phyloP scores from a whole-genome alignment of 805 yeast genomes.

The Brettanomyces anomalus region DNA sequence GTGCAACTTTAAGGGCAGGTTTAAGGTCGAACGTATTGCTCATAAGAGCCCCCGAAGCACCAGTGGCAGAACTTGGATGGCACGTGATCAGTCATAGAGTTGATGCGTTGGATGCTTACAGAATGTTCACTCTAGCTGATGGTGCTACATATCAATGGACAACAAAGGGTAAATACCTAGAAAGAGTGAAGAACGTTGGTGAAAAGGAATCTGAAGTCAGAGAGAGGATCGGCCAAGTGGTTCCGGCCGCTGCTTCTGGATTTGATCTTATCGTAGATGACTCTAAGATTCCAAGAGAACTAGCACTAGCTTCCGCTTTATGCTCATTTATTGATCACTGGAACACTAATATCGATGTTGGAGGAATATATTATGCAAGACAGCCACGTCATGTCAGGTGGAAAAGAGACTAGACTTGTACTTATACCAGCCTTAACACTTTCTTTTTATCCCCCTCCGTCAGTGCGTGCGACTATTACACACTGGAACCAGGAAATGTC shows the following conservation, averaged over 20 bases:
- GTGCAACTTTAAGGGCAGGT: constrained; percentile 53
- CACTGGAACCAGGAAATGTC: too few relatives aligned
- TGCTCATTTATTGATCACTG: constrained; percentile 59
- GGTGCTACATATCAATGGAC: constrained; percentile 63
- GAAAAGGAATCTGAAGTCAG: constrained; percentile 58
- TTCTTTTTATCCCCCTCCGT: too few relatives aligned
- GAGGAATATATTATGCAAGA: constrained; percentile 55
- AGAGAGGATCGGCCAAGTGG: constrained; percentile 52
- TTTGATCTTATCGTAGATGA: constrained; percentile 49
- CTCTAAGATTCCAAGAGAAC: constrained; percentile 43
- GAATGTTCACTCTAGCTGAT: constrained; percentile 52
- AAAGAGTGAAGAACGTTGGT: constrained; percentile 48
- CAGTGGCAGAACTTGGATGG: constrained; percentile 55
- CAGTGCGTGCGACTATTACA: too few relatives aligned
- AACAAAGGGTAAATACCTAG: constrained; percentile 46
- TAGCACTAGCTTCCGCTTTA: constrained; percentile 52
- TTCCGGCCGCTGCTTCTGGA: constrained; percentile 44
- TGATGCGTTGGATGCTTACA: constrained; percentile 52
- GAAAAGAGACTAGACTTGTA: constrained; percentile 38
- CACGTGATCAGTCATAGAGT: constrained; percentile 50
- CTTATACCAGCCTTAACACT: too few relatives aligned
- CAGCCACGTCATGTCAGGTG: constrained; percentile 42
- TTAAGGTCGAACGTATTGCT: constrained; percentile 49
- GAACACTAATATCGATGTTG: constrained; percentile 52
- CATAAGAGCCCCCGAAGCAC: constrained; percentile 40